Evolutionary conservation across 306 rosid genomes (phyloP).

Genomic region (Vigna unguiculata): DNA sequence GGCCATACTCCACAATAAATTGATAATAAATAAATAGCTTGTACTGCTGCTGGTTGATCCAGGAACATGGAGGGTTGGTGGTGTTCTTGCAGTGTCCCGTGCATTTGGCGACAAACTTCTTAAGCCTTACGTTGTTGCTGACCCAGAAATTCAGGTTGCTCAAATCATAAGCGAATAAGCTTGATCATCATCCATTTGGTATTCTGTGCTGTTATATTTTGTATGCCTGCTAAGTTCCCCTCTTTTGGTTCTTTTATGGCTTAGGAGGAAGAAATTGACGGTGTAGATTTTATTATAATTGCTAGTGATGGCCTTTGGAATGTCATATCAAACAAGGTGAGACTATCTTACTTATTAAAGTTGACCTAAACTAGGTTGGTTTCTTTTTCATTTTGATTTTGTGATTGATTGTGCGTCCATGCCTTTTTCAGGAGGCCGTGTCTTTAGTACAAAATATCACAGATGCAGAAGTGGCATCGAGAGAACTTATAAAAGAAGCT

Average conservation of each 20-base stretch:
- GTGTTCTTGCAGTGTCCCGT: constrained; percentile 93
- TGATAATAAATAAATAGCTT: constrained; percentile 22
- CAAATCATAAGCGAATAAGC: neutral
- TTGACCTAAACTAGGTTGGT: neutral
- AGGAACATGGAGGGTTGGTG: constrained; percentile 99
- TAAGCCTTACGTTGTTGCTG: constrained; percentile 87
- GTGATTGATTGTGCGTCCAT: constrained; percentile 28
- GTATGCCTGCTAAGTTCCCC: constrained; percentile 38
- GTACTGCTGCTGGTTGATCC: constrained; percentile 39
- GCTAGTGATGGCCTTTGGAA: constrained; percentile 97
- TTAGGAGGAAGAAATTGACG: constrained; percentile 84
- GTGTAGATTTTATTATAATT: constrained; percentile 78
- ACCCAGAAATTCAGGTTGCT: constrained; percentile 87
- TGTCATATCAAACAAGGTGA: constrained; percentile 83
- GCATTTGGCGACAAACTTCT: constrained; percentile 92
- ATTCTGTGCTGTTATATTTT: constrained; percentile 11
- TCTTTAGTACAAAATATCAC: constrained; percentile 69
- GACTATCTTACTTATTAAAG: constrained; percentile 37
- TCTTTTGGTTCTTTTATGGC: constrained; percentile 30
- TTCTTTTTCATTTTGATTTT: neutral
- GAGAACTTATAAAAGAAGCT: constrained; percentile 78
- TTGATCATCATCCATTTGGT: constrained; percentile 40
- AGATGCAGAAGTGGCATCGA: constrained; percentile 83
- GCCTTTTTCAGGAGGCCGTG: constrained; percentile 75
- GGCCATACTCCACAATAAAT: neutral